phyloP scores from a whole-genome alignment of 176 grass and related monocot species.

The Oryza meridionalis region DNA sequence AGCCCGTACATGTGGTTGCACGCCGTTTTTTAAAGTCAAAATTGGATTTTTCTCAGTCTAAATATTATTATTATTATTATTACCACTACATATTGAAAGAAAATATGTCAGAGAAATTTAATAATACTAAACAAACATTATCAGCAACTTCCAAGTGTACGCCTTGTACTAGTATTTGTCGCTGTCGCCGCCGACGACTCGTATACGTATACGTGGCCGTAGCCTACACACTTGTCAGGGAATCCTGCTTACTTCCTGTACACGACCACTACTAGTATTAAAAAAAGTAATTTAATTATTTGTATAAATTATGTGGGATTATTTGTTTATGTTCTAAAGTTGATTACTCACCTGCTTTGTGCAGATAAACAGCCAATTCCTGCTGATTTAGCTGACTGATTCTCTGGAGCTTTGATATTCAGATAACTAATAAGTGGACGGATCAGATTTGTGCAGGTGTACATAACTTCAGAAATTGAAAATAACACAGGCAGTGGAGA shows the following conservation, averaged over 20 bases:
- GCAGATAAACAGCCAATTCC: neutral
- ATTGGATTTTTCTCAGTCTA: neutral
- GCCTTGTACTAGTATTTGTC: neutral
- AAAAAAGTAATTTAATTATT: neutral
- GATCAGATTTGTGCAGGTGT: neutral
- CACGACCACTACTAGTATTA: neutral
- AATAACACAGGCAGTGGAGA: neutral
- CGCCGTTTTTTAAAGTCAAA: neutral
- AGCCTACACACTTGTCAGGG: neutral
- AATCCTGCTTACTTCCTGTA: neutral
- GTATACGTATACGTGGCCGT: neutral
- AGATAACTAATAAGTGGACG: neutral
- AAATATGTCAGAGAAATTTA: neutral
- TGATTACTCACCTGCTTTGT: neutral
- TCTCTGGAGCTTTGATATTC: neutral
- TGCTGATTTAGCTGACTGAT: neutral
- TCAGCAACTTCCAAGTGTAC: no score
- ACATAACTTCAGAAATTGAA: neutral
- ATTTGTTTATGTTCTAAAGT: neutral
- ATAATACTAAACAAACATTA: neutral
- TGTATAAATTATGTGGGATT: neutral
- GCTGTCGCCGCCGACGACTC: neutral
- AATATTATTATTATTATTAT: neutral
- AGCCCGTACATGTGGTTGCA: neutral
- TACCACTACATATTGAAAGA: neutral